Percentiles rank a stretch among this genome's conserved stretches.
phyloP scores from a whole-genome alignment of 352 stramenopile species.

The Pythium grandisporangium region DNA sequence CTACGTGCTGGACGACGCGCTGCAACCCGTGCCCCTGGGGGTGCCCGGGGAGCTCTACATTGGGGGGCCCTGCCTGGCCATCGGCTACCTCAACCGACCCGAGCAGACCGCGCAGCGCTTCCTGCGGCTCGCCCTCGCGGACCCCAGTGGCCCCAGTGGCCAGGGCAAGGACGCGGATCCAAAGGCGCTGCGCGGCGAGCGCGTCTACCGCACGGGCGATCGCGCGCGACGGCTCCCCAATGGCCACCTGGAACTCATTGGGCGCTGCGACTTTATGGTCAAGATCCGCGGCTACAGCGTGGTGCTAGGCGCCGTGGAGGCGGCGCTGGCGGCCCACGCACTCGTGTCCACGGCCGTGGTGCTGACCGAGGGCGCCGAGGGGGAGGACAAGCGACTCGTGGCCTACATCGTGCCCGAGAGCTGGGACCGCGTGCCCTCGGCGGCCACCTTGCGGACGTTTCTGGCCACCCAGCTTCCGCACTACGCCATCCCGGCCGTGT shows the following conservation, averaged over 20 bases:
- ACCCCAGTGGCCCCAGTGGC: no score
- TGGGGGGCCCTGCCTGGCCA: slow-evolving; percentile 72
- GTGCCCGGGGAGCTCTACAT: slow-evolving; percentile 82
- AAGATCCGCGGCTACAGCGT: slow-evolving; percentile 95
- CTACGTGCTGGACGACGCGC: slow-evolving; percentile 70
- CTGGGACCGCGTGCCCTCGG: slow-evolving; percentile 55
- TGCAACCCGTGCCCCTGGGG: slow-evolving; percentile 48
- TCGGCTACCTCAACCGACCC: slow-evolving; percentile 77
- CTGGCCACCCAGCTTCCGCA: slow-evolving; percentile 71
- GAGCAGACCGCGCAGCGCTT: slow-evolving; percentile 75
- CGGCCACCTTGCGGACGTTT: slow-evolving; percentile 51
- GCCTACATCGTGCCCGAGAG: slow-evolving; percentile 86
- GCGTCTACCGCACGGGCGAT: slow-evolving; percentile 91
- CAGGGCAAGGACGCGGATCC: no score
- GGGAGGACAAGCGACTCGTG: slow-evolving; percentile 87
- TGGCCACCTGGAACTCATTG: slow-evolving; percentile 88
- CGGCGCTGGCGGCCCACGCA: slow-evolving; percentile 78
- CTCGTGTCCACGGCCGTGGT: slow-evolving; percentile 86
- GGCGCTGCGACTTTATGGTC: slow-evolving; percentile 93
- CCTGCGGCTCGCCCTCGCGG: no score
- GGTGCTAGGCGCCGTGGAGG: slow-evolving; percentile 88
- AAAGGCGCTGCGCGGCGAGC: slow-evolving; percentile 49
- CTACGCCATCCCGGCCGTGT: slow-evolving; percentile 76
- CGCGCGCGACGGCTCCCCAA: slow-evolving; percentile 85
- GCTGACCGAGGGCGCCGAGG: slow-evolving; percentile 78